These are phyloP conservation scores for Musa itinerans DNA, from an alignment of 176 grass and related monocot species.

Conservation along the genomic window DNA sequence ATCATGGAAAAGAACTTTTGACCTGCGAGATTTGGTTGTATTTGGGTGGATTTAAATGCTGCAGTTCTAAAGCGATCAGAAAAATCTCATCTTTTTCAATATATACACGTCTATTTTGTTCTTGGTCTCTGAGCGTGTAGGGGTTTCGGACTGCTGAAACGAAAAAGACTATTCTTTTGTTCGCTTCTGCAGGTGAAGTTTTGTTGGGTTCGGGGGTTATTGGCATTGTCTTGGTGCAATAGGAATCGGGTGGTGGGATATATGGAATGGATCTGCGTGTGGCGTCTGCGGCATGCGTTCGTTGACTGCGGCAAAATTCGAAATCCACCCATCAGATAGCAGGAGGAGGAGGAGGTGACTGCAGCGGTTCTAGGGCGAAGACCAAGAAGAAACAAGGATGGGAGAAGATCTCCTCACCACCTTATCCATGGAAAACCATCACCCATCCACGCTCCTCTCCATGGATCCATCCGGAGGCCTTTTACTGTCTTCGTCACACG, in stretches of 20 bases:
- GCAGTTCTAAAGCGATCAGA: no score
- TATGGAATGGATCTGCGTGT: conserved; percentile 66
- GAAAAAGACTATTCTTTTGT: no score
- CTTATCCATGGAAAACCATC: conserved; percentile 88
- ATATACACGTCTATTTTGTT: background rate
- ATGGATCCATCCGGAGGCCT: conserved; percentile 75
- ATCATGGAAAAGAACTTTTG: background rate
- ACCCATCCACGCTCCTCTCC: conserved; percentile 83
- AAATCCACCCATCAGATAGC: conserved; percentile 83
- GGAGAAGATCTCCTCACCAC: conserved; percentile 88
- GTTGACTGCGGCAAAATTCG: conserved; percentile 81
- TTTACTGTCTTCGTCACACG: conserved; percentile 15
- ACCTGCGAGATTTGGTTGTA: background rate
- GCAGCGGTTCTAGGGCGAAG: background rate
- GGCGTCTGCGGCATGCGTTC: conserved; percentile 78
- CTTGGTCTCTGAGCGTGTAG: no score
- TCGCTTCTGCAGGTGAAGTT: conserved; percentile 3
- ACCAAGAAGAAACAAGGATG: conserved; percentile 29
- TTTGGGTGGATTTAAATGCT: background rate
- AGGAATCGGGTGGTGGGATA: conserved; percentile 62
- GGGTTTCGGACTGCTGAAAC: background rate
- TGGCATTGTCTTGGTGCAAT: background rate
- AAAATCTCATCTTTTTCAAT: background rate
- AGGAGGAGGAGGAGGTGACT: conserved; percentile 21
- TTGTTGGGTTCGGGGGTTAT: conserved; percentile 4